Percentiles rank a stretch among this genome's conserved stretches.
These are phyloP conservation scores for Beauveria pseudobassiana DNA, from an alignment of 2,329 filamentous ascomycete species.

Conservation along the genomic window DNA sequence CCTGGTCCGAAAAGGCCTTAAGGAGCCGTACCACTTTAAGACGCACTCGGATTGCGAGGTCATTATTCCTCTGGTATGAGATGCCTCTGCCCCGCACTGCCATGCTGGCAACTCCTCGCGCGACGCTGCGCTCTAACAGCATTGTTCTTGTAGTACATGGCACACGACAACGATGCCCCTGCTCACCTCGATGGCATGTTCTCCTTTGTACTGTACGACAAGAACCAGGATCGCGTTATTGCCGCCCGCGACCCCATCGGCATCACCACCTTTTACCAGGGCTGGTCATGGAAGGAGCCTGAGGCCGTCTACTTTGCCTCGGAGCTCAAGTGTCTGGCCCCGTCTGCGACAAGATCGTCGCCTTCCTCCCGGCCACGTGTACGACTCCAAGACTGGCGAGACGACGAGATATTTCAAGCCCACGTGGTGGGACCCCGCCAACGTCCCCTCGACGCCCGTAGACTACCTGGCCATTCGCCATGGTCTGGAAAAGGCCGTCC, in stretches of 20 bases:
- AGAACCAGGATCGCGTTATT: conserved; percentile 83
- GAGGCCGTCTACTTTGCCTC: conserved; percentile 91
- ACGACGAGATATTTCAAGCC: conserved; percentile 86
- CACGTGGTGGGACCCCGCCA: conserved; percentile 79
- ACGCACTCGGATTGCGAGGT: conserved; percentile 98
- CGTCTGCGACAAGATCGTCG: conserved; percentile 90
- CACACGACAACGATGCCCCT: conserved; percentile 86
- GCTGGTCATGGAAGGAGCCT: conserved; percentile 76
- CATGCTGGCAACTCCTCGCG: not conserved
- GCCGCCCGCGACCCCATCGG: conserved; percentile 95
- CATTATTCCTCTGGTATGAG: conserved; percentile 84
- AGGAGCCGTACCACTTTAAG: conserved; percentile 89
- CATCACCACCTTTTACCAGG: conserved; percentile 95
- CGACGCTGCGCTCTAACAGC: not conserved
- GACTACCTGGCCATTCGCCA: conserved; percentile 77
- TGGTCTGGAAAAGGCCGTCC: conserved; percentile 80
- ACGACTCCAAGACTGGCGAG: conserved; percentile 84
- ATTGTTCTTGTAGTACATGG: conserved; percentile 60
- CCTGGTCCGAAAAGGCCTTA: conserved; percentile 79
- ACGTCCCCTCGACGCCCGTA: conserved; percentile 70
- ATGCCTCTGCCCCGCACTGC: not conserved
- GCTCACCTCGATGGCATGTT: conserved; percentile 98
- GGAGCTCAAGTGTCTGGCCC: conserved; percentile 88
- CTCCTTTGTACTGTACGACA: conserved; percentile 97
- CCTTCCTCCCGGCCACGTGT: conserved; percentile 92